Evolutionary conservation across 139 green algal species (phyloP).

Genomic region (Micromonas commoda): DNA sequence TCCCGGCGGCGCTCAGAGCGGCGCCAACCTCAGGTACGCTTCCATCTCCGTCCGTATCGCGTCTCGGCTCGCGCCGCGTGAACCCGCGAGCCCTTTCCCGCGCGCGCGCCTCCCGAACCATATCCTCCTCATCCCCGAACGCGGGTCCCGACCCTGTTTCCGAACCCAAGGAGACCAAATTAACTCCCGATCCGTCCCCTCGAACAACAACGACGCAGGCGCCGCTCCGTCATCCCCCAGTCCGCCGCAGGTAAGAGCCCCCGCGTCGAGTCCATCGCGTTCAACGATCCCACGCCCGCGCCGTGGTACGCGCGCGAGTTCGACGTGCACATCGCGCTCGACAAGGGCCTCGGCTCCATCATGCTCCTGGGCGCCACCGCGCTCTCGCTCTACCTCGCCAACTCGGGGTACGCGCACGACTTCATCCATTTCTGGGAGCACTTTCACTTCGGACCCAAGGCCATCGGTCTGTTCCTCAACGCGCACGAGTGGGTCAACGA

Average conservation of each 20-base stretch:
- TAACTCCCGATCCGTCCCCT: too few species aligned
- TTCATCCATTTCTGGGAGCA: background rate
- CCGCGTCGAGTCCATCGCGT: background rate
- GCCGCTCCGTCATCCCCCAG: too few species aligned
- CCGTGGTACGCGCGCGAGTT: background rate
- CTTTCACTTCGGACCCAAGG: background rate
- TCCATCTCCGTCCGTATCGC: too few species aligned
- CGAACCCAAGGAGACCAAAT: too few species aligned
- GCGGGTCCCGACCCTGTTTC: too few species aligned
- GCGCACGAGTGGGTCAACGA: constrained; percentile 34
- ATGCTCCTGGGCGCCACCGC: constrained; percentile 25
- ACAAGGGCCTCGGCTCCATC: constrained; percentile 20
- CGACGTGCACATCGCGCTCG: constrained; percentile 13
- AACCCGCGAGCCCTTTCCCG: too few species aligned
- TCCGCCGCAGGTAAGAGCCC: background rate
- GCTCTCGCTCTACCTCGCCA: constrained; percentile 29
- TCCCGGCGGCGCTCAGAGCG: too few species aligned
- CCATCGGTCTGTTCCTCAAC: constrained; percentile 9
- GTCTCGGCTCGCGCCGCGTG: too few species aligned
- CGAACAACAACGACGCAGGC: too few species aligned
- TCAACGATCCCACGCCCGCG: background rate
- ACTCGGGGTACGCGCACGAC: background rate
- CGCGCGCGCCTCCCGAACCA: too few species aligned
- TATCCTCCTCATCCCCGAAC: too few species aligned
- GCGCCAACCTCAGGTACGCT: too few species aligned